Evolutionary conservation across 148 eudicot species (phyloP).

Genomic region (Suaeda aralocaspica): DNA sequence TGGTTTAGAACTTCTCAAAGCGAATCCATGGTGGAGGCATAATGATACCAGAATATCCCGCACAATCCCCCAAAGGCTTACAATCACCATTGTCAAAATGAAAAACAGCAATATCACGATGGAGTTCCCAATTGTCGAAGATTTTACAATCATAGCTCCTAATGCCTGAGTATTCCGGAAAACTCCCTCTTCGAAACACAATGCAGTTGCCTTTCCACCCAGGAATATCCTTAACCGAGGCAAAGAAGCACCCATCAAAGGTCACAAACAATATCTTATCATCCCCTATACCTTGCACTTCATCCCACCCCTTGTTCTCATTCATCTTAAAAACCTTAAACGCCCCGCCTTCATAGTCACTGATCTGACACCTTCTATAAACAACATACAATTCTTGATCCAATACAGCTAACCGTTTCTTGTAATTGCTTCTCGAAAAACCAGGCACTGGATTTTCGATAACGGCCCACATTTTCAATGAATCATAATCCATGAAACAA

Average conservation of each 20-base stretch:
- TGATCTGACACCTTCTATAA: not conserved
- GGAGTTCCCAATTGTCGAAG: not conserved
- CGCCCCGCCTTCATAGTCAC: not conserved
- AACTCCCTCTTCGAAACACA: conserved; percentile 4
- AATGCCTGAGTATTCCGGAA: not conserved
- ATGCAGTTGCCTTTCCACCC: conserved; percentile 16
- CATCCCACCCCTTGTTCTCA: not conserved
- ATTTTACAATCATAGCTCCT: not conserved
- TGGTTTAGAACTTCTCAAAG: too few relatives aligned
- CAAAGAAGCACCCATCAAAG: conserved; percentile 12
- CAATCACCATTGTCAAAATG: conserved; percentile 6
- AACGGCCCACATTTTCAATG: not conserved
- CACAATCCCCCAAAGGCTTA: not conserved
- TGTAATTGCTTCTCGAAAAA: not conserved
- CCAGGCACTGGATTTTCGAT: not conserved
- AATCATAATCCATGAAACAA: not conserved
- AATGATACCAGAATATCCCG: not conserved
- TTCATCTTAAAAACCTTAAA: conserved; percentile 6
- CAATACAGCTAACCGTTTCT: conserved; percentile 1
- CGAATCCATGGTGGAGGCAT: not conserved
- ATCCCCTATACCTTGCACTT: not conserved
- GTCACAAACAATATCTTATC: conserved; percentile 16
- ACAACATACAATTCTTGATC: conserved; percentile 6
- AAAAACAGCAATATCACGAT: conserved; percentile 12
- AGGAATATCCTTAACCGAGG: conserved; percentile 2